phyloP scores from a whole-genome alignment of 1,139 yeast genomes.

The Blastobotrys proliferans region DNA sequence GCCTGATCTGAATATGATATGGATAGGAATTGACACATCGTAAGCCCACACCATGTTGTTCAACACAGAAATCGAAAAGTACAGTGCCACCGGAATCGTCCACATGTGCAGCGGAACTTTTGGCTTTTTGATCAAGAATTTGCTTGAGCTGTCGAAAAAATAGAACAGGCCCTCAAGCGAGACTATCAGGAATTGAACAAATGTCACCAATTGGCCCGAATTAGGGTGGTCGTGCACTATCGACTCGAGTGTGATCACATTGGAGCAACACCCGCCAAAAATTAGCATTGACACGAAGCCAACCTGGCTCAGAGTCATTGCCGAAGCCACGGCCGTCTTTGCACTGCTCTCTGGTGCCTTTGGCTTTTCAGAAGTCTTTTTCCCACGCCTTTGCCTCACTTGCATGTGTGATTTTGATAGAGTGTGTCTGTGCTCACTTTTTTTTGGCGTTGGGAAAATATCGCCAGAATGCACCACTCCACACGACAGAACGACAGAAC shows the following conservation, averaged over 20 bases:
- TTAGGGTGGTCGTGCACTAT: constrained; percentile 41
- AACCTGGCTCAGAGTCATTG: no score
- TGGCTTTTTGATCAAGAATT: constrained; percentile 22
- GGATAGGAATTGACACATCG: constrained; percentile 61
- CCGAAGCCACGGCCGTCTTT: no score
- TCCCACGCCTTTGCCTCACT: no score
- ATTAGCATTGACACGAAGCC: constrained; percentile 42
- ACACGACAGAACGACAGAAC: no score
- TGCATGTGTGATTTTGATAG: no score
- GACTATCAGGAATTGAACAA: constrained; percentile 56
- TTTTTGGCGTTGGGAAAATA: no score
- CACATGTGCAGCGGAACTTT: constrained; percentile 49
- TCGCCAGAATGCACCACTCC: no score
- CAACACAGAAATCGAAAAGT: constrained; percentile 49
- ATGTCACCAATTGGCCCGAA: constrained; percentile 54
- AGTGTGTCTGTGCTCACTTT: no score
- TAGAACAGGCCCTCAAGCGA: constrained; percentile 41
- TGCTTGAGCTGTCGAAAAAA: constrained; percentile 14
- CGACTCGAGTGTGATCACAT: constrained; percentile 59
- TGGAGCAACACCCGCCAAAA: constrained; percentile 72
- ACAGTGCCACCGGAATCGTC: constrained; percentile 47
- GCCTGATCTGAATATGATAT: constrained; percentile 62
- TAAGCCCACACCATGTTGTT: constrained; percentile 59
- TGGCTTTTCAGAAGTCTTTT: neutral
- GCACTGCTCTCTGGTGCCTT: no score